These are phyloP conservation scores for Phytopythium kandeliae DNA, from an alignment of 352 stramenopile genomes.

Conservation along the genomic window DNA sequence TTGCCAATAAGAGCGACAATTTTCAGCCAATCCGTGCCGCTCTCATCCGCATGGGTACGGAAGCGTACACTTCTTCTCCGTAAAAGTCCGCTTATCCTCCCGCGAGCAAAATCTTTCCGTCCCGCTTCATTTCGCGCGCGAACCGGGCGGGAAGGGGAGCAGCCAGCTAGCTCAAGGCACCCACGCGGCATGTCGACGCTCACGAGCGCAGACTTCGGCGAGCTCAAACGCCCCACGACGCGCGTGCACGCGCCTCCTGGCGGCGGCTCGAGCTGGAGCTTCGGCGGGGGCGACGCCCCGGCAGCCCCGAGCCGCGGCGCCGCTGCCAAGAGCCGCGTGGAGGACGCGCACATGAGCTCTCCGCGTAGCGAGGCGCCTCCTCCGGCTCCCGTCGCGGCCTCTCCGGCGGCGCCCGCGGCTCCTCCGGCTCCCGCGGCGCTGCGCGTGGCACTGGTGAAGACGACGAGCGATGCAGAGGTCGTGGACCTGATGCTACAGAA, in stretches of 20 bases:
- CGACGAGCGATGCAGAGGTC: conserved; percentile 60
- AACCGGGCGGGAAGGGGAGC: too few species aligned
- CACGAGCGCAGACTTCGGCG: conserved; percentile 76
- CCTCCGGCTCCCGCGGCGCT: conserved; percentile 11
- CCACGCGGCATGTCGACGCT: conserved; percentile 62
- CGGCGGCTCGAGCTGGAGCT: conserved; percentile 77
- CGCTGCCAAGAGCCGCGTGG: conserved; percentile 24
- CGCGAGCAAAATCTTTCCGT: conserved; percentile 1
- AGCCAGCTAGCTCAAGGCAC: not conserved
- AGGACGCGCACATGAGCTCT: conserved; percentile 30
- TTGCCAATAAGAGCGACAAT: too few species aligned
- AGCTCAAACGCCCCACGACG: conserved; percentile 80
- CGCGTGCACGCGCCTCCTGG: conserved; percentile 75
- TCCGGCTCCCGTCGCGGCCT: conserved; percentile 11
- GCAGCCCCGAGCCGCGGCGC: conserved; percentile 6
- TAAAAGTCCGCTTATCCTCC: not conserved
- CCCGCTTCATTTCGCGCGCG: not conserved
- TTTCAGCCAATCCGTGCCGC: not conserved
- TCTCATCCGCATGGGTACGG: not conserved
- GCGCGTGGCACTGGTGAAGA: conserved; percentile 73
- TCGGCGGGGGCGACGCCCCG: conserved; percentile 34
- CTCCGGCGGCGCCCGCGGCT: conserved; percentile 5
- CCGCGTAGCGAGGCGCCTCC: conserved; percentile 16
- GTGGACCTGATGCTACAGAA: conserved; percentile 71
- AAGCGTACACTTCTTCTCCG: not conserved